A percentile compares a stretch with the other conserved stretches of the same genome.
phyloP scores from a whole-genome alignment of 768 basidiomycete species.

The Kwoniella pini region DNA sequence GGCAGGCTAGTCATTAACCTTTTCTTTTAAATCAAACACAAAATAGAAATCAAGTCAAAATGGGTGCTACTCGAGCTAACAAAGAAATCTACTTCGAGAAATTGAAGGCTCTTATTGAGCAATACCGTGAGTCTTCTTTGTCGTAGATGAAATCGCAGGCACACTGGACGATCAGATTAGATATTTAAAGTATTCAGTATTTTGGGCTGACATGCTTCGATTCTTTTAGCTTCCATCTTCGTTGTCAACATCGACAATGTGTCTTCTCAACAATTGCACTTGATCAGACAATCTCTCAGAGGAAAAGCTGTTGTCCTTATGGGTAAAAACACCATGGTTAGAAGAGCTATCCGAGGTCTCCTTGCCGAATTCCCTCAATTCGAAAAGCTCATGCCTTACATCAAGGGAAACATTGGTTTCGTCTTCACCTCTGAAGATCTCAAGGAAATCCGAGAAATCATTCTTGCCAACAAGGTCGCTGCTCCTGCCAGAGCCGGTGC shows the following conservation, averaged over 20 bases:
- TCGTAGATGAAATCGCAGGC: neutral
- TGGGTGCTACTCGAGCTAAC: constrained; percentile 88
- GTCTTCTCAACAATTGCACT: constrained; percentile 99
- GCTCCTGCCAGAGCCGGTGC: constrained; percentile 99
- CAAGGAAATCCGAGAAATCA: constrained; percentile 90
- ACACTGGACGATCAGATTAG: too few relatives aligned
- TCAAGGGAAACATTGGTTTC: constrained; percentile 98
- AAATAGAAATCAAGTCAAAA: constrained; percentile 58
- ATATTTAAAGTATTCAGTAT: too few relatives aligned
- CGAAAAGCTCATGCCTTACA: constrained; percentile 92
- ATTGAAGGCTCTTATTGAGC: constrained; percentile 86
- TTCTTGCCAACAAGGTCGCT: constrained; percentile 94
- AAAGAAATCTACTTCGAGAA: constrained; percentile 90
- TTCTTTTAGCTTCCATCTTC: constrained; percentile 85
- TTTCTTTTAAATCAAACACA: constrained; percentile 9
- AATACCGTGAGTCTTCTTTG: constrained; percentile 84
- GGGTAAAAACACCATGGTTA: constrained; percentile 99
- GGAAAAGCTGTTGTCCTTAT: constrained; percentile 96
- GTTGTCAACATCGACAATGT: constrained; percentile 99
- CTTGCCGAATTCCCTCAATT: constrained; percentile 87
- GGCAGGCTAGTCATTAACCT: constrained; percentile 44
- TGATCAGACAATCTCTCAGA: constrained; percentile 72
- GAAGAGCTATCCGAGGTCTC: constrained; percentile 91
- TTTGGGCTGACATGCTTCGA: neutral
- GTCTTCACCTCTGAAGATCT: constrained; percentile 92